Conservation (phyloP, 1,284 basidiomycete genomes). For the Anthracocystis setariae region DNA sequence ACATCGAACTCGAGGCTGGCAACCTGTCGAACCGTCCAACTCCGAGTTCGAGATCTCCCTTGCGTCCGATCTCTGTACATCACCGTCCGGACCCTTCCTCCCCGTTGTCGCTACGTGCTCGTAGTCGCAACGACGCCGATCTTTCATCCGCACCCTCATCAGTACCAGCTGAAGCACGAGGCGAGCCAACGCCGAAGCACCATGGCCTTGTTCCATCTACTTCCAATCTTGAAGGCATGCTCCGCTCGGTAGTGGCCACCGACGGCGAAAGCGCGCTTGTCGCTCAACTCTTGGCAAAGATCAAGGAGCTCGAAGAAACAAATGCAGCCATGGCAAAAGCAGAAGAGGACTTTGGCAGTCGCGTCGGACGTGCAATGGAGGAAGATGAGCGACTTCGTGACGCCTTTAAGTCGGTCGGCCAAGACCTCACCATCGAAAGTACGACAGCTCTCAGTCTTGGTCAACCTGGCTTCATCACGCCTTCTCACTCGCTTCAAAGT, state of each 20-base stretch:
- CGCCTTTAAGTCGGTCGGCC: slow-evolving; percentile 51
- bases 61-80: not conserved
- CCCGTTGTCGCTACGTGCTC: not conserved
- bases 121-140: not conserved
- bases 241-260: slow-evolving; percentile 14
- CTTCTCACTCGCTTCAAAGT: slow-evolving; percentile 25
- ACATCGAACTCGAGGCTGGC: slow-evolving; percentile 51
- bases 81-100: slow-evolving; percentile 3
- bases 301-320: slow-evolving; percentile 60
- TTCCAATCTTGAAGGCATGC: slow-evolving; percentile 39
- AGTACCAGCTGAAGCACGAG: not conserved
- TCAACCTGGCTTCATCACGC: slow-evolving; percentile 20
- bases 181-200: slow-evolving; percentile 6
- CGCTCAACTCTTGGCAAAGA: slow-evolving; percentile 55
- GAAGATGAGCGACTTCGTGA: slow-evolving; percentile 59
- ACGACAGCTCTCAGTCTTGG: not conserved
- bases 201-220: slow-evolving; percentile 22
- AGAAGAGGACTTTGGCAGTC: slow-evolving; percentile 53
- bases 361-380: slow-evolving; percentile 54
- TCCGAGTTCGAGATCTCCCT: slow-evolving; percentile 9
- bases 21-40: slow-evolving; percentile 1
- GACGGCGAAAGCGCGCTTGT: slow-evolving; percentile 50
- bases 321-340: slow-evolving; percentile 51
- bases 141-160: not conserved
- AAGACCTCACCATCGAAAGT: slow-evolving; percentile 20